A percentile compares a stretch with the other conserved stretches of the same genome.
Conservation (phyloP, 2,329 filamentous ascomycete species). For the Diaporthe sp. region DNA sequence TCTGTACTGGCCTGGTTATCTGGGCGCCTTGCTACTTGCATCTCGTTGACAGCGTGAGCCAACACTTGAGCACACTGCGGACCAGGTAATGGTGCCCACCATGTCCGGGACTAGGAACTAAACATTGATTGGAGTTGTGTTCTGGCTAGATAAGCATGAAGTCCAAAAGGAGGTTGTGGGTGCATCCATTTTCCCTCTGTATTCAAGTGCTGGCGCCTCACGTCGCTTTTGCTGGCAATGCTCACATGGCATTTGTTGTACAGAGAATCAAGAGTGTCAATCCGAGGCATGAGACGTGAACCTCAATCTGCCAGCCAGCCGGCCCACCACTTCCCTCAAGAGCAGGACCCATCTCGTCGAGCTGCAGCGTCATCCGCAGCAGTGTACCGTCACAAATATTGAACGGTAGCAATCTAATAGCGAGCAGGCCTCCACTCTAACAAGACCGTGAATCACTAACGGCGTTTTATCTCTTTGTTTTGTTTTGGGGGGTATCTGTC, state of each 20-base stretch:
- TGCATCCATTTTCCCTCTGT: too few relatives aligned
- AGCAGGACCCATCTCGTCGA: too few relatives aligned
- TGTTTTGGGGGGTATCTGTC: slow-evolving; percentile 31
- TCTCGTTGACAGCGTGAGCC: not conserved
- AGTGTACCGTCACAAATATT: not conserved
- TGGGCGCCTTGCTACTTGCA: not conserved
- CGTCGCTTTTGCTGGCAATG: not conserved
- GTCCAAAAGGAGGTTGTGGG: too few relatives aligned
- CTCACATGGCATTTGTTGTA: not conserved
- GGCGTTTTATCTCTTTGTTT: not conserved
- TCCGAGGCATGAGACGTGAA: not conserved
- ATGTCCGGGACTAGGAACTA: not conserved
- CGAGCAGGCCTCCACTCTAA: not conserved
- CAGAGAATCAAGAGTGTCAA: not conserved
- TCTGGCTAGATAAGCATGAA: too few relatives aligned
- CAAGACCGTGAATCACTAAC: not conserved
- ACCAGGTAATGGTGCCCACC: not conserved
- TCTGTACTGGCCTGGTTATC: not conserved
- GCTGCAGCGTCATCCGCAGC: not conserved
- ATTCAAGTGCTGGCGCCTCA: not conserved
- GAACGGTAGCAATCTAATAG: not conserved
- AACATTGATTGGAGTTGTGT: not conserved
- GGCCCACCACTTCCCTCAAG: not conserved
- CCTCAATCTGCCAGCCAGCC: too few relatives aligned
- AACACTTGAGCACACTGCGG: not conserved